phyloP scores from a whole-genome alignment of 2,329 filamentous ascomycete species.

The Fusarium buxicola region DNA sequence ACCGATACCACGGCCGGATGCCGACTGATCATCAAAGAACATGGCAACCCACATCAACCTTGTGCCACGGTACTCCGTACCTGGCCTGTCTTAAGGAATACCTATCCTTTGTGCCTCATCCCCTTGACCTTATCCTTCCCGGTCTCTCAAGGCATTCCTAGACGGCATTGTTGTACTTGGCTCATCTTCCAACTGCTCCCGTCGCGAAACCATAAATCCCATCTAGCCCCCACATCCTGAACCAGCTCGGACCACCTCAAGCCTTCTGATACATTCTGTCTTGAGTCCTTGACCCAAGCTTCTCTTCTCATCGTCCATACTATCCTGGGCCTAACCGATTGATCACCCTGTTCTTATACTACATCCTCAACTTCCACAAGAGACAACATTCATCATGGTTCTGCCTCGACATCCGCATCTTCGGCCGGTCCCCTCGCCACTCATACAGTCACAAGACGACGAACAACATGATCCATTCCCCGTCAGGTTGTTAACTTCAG shows the following conservation, averaged over 20 bases:
- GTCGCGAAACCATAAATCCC: slow-evolving; percentile 51
- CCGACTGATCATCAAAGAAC: slow-evolving; percentile 45
- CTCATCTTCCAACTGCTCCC: slow-evolving; percentile 18
- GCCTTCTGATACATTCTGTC: slow-evolving; percentile 27
- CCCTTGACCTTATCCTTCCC: slow-evolving; percentile 41
- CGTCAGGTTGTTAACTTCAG: neutral
- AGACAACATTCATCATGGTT: slow-evolving; percentile 20
- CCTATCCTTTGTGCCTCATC: slow-evolving; percentile 31
- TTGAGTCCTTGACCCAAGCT: slow-evolving; percentile 14
- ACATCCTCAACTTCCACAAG: neutral
- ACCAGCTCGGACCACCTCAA: slow-evolving; percentile 24
- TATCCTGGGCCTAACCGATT: neutral
- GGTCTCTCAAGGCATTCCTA: slow-evolving; percentile 32
- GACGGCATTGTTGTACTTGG: slow-evolving; percentile 27
- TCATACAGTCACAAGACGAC: neutral
- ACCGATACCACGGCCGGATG: slow-evolving; percentile 43
- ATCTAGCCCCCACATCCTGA: slow-evolving; percentile 45
- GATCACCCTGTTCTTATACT: neutral
- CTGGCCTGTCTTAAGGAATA: slow-evolving; percentile 34
- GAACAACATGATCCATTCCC: neutral
- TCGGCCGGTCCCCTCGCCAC: neutral
- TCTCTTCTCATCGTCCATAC: slow-evolving; percentile 13
- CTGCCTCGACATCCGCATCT: slow-evolving; percentile 14
- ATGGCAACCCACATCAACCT: slow-evolving; percentile 39
- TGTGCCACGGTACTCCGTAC: slow-evolving; percentile 31